Evolutionary conservation across 1,139 yeast species (phyloP), one percentile per base, ranked within the genome.

Genomic region (Yamadazyma songkhlaensis): DNA sequence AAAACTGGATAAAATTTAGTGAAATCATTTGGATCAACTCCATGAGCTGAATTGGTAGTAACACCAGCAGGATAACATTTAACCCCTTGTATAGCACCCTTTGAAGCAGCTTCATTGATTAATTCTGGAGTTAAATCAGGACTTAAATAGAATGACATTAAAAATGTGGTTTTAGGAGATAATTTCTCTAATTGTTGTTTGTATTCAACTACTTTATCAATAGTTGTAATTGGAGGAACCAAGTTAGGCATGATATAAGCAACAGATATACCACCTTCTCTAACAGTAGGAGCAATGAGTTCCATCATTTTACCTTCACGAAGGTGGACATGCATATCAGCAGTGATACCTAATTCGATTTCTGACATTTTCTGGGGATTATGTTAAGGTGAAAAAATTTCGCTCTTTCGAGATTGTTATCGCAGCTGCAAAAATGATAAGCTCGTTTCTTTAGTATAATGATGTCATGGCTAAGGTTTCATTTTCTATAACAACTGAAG

Each of bases 41-140:
- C 98, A n/a, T 83, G 87, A 36, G 76, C 64, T 6, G 96, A 87
- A 64, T 92, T 94, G 35, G 99, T 92, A 10, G 99, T 92, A 25
- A 94, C 99, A 34, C 99, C 99, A 1, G 97, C 97, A 23, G 98
- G 98, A 57, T 94, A 92, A 59, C 96, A 89, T 59, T 92, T 94
- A 47, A 89, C 85, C 41, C 95, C 95, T 29, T 84, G 81, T 28
- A 89, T 79, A 37, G 83, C 83, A 3, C 83, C 83, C 10, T 64
- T 56, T 42, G 72, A 60, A n/a, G 92, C 94, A 23, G 97, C 97
- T 49, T 79, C 76, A 39, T 76, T 79, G 41, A 92, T 81, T 32
- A 88, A 67, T 47, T 86, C 95, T 0, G 97, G 97, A 0, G 96
- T 86, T 48, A 92, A 69, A 1, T 80, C 85, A 38, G 76, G 79